Conservation (phyloP, 192 early-diverging fungal genomes). For the Podila clonocystis region DNA sequence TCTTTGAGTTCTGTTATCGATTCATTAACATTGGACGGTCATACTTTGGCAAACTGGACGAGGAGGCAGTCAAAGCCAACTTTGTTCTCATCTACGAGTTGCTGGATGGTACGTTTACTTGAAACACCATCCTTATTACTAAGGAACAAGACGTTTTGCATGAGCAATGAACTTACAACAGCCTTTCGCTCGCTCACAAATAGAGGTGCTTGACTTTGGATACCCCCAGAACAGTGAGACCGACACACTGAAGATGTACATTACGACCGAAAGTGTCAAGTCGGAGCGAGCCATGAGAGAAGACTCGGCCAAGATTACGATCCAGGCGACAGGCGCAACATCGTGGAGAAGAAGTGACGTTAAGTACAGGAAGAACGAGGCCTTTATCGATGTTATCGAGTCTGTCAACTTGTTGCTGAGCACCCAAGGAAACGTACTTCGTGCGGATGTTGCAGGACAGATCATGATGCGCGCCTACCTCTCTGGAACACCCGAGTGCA, state of each 20-base stretch:
- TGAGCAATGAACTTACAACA: background rate
- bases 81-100: conserved; percentile 91
- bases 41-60: conserved; percentile 87
- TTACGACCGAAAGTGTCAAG: conserved; percentile 87
- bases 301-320: conserved; percentile 83
- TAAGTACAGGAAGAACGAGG: conserved; percentile 97
- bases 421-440: conserved; percentile 79
- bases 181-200: background rate
- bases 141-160: no score
- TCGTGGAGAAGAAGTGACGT: conserved; percentile 95
- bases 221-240: conserved; percentile 89
- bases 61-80: conserved; percentile 86
- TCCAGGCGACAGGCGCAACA: conserved; percentile 96
- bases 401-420: conserved; percentile 93
- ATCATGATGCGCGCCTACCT: conserved; percentile 96
- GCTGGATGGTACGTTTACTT: conserved; percentile 66
- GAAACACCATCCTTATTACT: no score
- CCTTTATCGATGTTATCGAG: conserved; percentile 96
- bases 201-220: conserved; percentile 88
- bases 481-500: conserved; percentile 98
- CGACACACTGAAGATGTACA: conserved; percentile 86
- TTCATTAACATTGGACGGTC: conserved; percentile 75
- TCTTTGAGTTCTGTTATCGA: conserved; percentile 84
- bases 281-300: conserved; percentile 71
- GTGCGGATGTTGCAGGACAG: conserved; percentile 90